Evolutionary conservation across 2,329 filamentous ascomycete genomes (phyloP).

Genomic region (Phialemoniopsis sp.): DNA sequence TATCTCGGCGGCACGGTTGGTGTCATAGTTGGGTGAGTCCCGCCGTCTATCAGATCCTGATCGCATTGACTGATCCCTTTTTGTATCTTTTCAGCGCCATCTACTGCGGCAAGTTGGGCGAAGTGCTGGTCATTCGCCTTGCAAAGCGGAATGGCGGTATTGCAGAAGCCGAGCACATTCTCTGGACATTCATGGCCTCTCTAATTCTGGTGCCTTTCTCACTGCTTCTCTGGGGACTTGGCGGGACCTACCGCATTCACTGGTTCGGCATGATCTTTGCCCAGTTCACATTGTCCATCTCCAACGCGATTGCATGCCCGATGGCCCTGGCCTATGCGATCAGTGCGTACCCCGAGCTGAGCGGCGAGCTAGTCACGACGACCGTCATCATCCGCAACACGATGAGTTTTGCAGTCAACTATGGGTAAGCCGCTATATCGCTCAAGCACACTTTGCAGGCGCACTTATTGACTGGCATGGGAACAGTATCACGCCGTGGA

Average conservation of each 20-base stretch:
- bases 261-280: conserved; percentile 30
- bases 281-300: conserved; percentile 18
- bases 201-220: too few species aligned
- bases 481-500: conserved; percentile 22
- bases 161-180: conserved; percentile 30
- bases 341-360: conserved; percentile 20
- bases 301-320: conserved; percentile 17
- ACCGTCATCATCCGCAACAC: conserved; percentile 29
- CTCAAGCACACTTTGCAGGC: too few species aligned
- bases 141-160: conserved; percentile 35
- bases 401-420: conserved; percentile 31
- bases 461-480: too few species aligned
- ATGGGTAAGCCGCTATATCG: too few species aligned
- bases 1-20: conserved; percentile 18
- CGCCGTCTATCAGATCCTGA: conserved; percentile 2
- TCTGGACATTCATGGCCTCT: too few species aligned
- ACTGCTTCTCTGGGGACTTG: conserved; percentile 37
- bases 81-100: too few species aligned
- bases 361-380: conserved; percentile 21
- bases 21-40: conserved; percentile 5
- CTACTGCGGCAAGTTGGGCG: conserved; percentile 38
- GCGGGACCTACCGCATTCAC: conserved; percentile 32
- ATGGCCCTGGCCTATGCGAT: conserved; percentile 23
- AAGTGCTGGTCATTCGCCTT: conserved; percentile 30
- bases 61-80: too few species aligned